phyloP scores from a whole-genome alignment of 192 early-diverging fungal species.

The Coemansia sp. region DNA sequence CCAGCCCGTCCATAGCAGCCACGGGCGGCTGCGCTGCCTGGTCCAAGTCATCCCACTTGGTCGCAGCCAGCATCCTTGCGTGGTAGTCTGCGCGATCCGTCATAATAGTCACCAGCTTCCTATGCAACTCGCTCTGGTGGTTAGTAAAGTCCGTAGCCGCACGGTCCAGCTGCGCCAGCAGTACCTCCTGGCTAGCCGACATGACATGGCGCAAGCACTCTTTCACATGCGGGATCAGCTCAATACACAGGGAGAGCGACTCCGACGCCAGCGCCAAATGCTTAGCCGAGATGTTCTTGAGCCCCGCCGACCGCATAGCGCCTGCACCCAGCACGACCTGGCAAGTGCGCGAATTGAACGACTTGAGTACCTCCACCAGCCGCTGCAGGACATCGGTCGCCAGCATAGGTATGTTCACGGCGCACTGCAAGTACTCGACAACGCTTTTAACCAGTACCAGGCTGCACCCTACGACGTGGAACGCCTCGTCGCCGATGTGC shows the following conservation, averaged over 20 bases:
- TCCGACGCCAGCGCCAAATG: slow-evolving; percentile 95
- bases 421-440: slow-evolving; percentile 87
- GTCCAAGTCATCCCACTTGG: slow-evolving; percentile 48
- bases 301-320: slow-evolving; percentile 93
- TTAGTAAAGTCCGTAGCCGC: slow-evolving; percentile 78
- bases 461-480: slow-evolving; percentile 86
- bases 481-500: slow-evolving; percentile 72
- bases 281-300: slow-evolving; percentile 96
- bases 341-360: slow-evolving; percentile 93
- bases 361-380: slow-evolving; percentile 77
- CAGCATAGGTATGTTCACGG: slow-evolving; percentile 74
- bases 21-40: slow-evolving; percentile 27
- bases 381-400: slow-evolving; percentile 87
- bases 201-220: slow-evolving; percentile 72
- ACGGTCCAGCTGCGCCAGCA: slow-evolving; percentile 90
- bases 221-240: slow-evolving; percentile 81
- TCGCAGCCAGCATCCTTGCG: slow-evolving; percentile 69
- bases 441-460: slow-evolving; percentile 88
- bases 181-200: slow-evolving; percentile 72
- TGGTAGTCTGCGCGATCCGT: slow-evolving; percentile 81
- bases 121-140: slow-evolving; percentile 89
- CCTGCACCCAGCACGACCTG: slow-evolving; percentile 98
- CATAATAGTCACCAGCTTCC: slow-evolving; percentile 94
- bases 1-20: slow-evolving; percentile 77
- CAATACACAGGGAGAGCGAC: slow-evolving; percentile 84